Evolutionary conservation across 371 early-diverging fungal genomes (phyloP).

Genomic region (Mucor racemosus): DNA sequence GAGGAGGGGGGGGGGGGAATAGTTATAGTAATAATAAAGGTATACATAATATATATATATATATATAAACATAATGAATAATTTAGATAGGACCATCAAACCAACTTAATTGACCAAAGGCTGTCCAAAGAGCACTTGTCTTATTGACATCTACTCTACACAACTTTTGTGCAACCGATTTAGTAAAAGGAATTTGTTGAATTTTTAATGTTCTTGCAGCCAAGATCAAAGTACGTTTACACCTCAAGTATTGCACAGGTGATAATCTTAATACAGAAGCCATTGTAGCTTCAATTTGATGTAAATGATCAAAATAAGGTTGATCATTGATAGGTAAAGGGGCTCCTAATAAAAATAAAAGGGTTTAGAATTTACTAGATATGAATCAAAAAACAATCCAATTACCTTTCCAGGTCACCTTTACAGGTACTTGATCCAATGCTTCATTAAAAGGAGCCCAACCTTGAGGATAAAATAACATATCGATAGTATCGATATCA

Average conservation of each 20-base stretch:
- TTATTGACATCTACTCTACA: conserved; percentile 46
- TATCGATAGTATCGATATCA: conserved; percentile 32
- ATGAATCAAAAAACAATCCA: neutral
- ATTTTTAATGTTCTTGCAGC: conserved; percentile 35
- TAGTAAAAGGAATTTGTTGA: conserved; percentile 37
- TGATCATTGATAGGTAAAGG: conserved; percentile 50
- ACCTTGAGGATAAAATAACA: conserved; percentile 23
- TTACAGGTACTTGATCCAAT: conserved; percentile 31
- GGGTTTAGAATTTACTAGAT: neutral
- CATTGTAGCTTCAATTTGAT: conserved; percentile 59
- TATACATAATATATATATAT: conserved; percentile 2
- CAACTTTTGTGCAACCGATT: conserved; percentile 44
- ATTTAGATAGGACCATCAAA: conserved; percentile 22
- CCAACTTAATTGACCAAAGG: conserved; percentile 43
- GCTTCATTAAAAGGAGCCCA: conserved; percentile 30
- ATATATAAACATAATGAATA: conserved; percentile 7
- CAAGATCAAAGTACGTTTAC: conserved; percentile 39
- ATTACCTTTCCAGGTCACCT: conserved; percentile 43
- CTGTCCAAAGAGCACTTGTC: conserved; percentile 45
- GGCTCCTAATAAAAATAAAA: conserved; percentile 32
- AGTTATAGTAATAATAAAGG: conserved; percentile 3
- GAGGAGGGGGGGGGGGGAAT: neutral
- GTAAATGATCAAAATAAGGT: conserved; percentile 51
- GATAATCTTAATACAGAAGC: conserved; percentile 67
- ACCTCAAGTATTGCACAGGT: conserved; percentile 67